These are phyloP conservation scores for Hypholoma sublateritium DNA, from an alignment of 768 basidiomycete species.

Conservation along the genomic window DNA sequence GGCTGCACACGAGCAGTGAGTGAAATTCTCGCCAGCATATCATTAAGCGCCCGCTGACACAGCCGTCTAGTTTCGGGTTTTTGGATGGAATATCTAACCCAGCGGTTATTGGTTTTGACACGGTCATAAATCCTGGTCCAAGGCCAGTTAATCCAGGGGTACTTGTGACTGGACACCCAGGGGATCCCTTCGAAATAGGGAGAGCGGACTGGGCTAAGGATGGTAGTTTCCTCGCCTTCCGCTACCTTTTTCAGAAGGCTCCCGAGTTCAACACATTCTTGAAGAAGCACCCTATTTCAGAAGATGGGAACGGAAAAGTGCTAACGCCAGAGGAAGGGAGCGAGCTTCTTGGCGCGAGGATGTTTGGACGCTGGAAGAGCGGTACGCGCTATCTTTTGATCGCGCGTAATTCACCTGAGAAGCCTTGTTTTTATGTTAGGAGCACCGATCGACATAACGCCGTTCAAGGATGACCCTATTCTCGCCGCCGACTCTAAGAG, in stretches of 20 bases:
- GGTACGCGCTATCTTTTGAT: constrained; percentile 31
- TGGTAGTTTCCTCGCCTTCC: constrained; percentile 53
- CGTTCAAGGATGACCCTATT: constrained; percentile 40
- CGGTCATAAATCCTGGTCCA: constrained; percentile 35
- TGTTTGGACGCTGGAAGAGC: constrained; percentile 58
- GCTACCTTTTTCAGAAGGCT: constrained; percentile 51
- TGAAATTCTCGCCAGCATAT: neutral
- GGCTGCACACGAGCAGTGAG: constrained; percentile 49
- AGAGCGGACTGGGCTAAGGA: constrained; percentile 44
- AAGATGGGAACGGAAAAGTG: constrained; percentile 25
- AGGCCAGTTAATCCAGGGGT: constrained; percentile 39
- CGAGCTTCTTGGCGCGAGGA: constrained; percentile 50
- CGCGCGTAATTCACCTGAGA: too few relatives aligned
- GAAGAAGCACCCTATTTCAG: constrained; percentile 35
- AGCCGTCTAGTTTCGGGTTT: constrained; percentile 43
- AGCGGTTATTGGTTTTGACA: constrained; percentile 39
- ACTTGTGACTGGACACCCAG: constrained; percentile 43
- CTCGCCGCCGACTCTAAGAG: constrained; percentile 35
- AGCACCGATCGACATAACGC: constrained; percentile 45
- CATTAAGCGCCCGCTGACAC: neutral
- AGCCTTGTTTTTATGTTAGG: constrained; percentile 23
- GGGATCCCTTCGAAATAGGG: constrained; percentile 30
- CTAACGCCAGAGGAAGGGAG: constrained; percentile 39
- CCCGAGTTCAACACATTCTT: constrained; percentile 52
- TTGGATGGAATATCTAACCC: constrained; percentile 56